Conservation (phyloP, 2,329 filamentous ascomycete genomes). For the Dothiorella sarmentorum region DNA sequence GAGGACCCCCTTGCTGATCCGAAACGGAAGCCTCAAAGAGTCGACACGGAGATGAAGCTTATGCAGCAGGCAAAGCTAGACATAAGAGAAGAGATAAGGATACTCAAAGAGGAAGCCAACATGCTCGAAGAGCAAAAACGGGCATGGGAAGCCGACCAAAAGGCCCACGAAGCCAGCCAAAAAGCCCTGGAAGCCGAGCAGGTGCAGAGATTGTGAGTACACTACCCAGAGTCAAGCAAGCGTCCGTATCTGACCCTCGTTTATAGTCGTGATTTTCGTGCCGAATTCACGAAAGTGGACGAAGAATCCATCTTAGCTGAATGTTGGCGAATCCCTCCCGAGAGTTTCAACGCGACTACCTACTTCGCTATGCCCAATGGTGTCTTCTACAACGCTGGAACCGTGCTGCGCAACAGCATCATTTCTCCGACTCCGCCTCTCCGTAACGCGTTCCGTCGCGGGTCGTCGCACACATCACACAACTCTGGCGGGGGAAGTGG, state of each 20-base stretch:
- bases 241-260: no score
- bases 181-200: neutral
- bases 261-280: neutral
- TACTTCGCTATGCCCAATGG: conserved; percentile 8
- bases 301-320: neutral
- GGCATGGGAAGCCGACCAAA: neutral
- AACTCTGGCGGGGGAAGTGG: neutral
- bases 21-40: neutral
- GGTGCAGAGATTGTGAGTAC: neutral
- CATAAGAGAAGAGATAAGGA: neutral
- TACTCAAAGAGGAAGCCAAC: neutral
- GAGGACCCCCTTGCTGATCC: neutral
- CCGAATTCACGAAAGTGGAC: neutral
- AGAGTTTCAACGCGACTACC: neutral
- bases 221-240: no score
- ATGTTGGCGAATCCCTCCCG: neutral
- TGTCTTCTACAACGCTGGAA: neutral
- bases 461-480: neutral
- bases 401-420: neutral
- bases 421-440: neutral
- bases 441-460: neutral
- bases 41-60: neutral
- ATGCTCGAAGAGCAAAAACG: neutral
- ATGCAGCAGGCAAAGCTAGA: neutral
- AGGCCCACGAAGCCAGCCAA: no score